phyloP scores from a whole-genome alignment of 2,329 filamentous ascomycete genomes.

The Amauroascus verrucosus region DNA sequence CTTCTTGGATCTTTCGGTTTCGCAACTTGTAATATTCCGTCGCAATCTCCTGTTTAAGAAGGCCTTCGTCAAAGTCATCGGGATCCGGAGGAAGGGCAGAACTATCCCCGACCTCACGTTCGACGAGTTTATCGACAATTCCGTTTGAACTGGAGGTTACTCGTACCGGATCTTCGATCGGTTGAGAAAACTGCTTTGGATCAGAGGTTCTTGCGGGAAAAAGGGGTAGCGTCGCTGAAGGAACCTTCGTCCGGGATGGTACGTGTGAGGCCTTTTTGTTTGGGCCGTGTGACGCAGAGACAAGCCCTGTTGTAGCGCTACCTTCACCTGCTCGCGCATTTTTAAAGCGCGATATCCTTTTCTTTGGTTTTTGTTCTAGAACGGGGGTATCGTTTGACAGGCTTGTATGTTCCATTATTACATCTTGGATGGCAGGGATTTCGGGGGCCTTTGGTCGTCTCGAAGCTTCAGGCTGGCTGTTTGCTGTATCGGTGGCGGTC shows the following conservation, averaged over 20 bases:
- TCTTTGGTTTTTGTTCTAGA: conserved; percentile 20
- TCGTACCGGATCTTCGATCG: conserved; percentile 20
- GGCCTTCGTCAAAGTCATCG: conserved; percentile 60
- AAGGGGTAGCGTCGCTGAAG: conserved; percentile 21
- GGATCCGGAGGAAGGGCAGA: conserved; percentile 37
- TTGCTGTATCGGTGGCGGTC: conserved; percentile 18
- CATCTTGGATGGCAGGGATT: conserved; percentile 31
- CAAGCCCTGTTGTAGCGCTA: conserved; percentile 1
- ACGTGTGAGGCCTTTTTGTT: conserved; percentile 17
- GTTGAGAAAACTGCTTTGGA: conserved; percentile 33
- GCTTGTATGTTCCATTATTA: conserved; percentile 36
- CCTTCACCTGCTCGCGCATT: conserved; percentile 23
- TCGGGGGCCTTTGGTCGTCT: conserved; percentile 27
- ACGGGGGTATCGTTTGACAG: conserved; percentile 17
- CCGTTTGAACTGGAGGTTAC: conserved; percentile 36
- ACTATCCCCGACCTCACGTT: conserved; percentile 34
- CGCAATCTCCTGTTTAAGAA: conserved; percentile 67
- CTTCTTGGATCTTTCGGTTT: conserved; percentile 69
- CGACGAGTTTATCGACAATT: conserved; percentile 50
- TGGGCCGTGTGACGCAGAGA: conserved; percentile 16
- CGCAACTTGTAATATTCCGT: conserved; percentile 73
- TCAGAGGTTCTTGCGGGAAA: conserved; percentile 31
- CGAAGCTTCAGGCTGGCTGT: conserved; percentile 21
- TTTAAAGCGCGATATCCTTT: conserved; percentile 39
- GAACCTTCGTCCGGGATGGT: conserved; percentile 9